Base-by-base conservation (phyloP, 1,284 basidiomycete genomes). In the Ceratobasidium sp. region DNA sequence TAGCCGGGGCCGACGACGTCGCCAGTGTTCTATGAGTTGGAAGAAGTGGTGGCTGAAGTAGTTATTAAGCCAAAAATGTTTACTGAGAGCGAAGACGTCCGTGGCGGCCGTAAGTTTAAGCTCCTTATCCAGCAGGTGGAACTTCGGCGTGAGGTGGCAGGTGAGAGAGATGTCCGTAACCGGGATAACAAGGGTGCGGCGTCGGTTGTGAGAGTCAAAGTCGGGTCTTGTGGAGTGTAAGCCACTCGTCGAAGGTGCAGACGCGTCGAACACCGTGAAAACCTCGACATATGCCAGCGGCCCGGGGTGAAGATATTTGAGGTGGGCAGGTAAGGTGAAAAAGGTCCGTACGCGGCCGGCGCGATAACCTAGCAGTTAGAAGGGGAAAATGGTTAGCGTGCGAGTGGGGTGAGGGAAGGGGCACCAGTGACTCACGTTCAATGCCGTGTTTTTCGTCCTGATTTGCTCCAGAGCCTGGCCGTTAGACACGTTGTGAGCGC, bases 281-380 rank as follows among this genome's bases (percentile, higher is more conserved):
- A 62, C 27, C 31, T 73, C 69, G 9, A 62, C 43, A 58, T 73
- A 73, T 0, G 58, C 58, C 19, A 73, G 48, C 14, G 5, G 41
- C 8, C 43, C 48, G 9, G 29, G 0, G 48, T 27, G 62, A 13
- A 31, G n/a, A n/a, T 51, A 34, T 1, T 24, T 41, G 0, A 73
- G 39, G 27, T 71, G 68, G 0, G 9, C 37, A 1, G 68, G 68
- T 0, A 71, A 43, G 3, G 68, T 59, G 51, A 71, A 71, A 9
- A 71, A 7, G 0, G 56, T 51, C 0, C 56, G 68, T 11, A 71
- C 56, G 39, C 58, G 69, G 24, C 58, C 69, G 7, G 69, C 69
- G 13, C 48, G 58, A 29, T 73, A 73, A 13, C 69, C 69, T 73
- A 24, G 1, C n/a, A n/a, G n/a, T n/a, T n/a, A n/a, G n/a, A n/a